These are phyloP conservation scores for Fraxinus xanthoxyloides DNA, from an alignment of 305 asterid species.

Conservation along the genomic window DNA sequence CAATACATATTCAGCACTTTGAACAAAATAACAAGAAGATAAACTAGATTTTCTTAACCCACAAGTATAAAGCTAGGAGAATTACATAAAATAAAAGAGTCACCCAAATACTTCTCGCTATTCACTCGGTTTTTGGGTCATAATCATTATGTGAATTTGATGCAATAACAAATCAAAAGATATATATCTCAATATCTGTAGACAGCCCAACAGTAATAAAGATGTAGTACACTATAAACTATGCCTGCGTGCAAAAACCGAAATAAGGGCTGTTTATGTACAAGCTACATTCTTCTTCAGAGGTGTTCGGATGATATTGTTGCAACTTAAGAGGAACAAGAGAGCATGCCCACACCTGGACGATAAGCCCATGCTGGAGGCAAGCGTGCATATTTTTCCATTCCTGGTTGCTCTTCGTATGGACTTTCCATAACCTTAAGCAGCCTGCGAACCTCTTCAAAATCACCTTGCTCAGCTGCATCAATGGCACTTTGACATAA, in stretches of 20 bases:
- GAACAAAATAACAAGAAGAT: background rate
- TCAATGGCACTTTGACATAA: constrained; percentile 94
- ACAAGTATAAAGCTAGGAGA: background rate
- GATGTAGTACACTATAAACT: background rate
- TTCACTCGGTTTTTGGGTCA: background rate
- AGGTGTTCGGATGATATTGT: background rate
- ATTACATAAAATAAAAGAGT: background rate
- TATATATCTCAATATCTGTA: background rate
- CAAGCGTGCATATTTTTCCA: constrained; percentile 91
- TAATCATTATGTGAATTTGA: background rate
- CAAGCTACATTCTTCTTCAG: background rate
- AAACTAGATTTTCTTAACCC: background rate
- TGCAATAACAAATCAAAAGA: background rate
- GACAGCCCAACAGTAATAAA: background rate
- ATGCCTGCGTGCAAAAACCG: background rate
- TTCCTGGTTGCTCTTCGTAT: constrained; percentile 88
- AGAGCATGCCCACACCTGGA: constrained; percentile 97
- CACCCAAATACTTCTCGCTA: background rate
- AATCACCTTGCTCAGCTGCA: constrained; percentile 86
- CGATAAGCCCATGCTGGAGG: constrained; percentile 99
- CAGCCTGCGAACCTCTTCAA: constrained; percentile 68
- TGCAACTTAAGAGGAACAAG: constrained; percentile 80
- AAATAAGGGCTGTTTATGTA: background rate
- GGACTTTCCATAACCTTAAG: constrained; percentile 76
- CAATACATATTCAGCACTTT: background rate